Conservation (phyloP, 2,329 filamentous ascomycete genomes). For the Cadophora malorum region DNA sequence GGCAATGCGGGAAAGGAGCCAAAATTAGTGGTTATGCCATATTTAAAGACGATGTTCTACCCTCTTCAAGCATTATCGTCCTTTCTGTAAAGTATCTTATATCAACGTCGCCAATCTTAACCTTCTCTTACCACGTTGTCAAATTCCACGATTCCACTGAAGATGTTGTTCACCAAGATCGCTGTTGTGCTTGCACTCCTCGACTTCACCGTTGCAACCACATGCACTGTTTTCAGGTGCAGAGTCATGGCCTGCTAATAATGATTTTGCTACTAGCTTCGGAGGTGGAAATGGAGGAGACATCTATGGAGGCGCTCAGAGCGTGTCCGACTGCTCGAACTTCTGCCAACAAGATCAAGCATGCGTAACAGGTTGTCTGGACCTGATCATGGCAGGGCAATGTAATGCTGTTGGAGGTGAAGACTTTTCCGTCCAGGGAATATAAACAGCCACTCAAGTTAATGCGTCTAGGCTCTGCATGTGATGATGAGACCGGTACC, state of each 20-base stretch:
- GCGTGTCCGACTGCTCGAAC: conserved; percentile 7
- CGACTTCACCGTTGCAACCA: not conserved
- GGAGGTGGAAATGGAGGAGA: not conserved
- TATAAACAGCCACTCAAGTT: not conserved
- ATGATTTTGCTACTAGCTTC: conserved; percentile 12
- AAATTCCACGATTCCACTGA: not conserved
- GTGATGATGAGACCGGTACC: not conserved
- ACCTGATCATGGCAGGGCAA: conserved; percentile 18
- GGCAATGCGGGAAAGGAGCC: not conserved
- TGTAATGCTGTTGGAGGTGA: conserved; percentile 18
- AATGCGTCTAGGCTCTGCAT: not conserved
- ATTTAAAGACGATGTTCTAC: not conserved
- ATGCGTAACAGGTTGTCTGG: conserved; percentile 15
- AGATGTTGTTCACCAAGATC: conserved; percentile 6
- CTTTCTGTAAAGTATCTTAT: not conserved
- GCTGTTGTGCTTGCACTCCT: conserved; percentile 4
- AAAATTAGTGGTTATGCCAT: not conserved
- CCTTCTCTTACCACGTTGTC: not conserved
- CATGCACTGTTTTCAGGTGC: conserved; percentile 3
- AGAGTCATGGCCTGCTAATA: conserved; percentile 7
- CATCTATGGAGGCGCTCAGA: conserved; percentile 9
- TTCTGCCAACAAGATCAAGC: conserved; percentile 20
- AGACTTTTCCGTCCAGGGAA: too few relatives aligned
- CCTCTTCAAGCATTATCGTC: not conserved
- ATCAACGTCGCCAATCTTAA: not conserved